Conservation (phyloP, 2,329 filamentous ascomycete genomes). For the Cercospora brassicicola region DNA sequence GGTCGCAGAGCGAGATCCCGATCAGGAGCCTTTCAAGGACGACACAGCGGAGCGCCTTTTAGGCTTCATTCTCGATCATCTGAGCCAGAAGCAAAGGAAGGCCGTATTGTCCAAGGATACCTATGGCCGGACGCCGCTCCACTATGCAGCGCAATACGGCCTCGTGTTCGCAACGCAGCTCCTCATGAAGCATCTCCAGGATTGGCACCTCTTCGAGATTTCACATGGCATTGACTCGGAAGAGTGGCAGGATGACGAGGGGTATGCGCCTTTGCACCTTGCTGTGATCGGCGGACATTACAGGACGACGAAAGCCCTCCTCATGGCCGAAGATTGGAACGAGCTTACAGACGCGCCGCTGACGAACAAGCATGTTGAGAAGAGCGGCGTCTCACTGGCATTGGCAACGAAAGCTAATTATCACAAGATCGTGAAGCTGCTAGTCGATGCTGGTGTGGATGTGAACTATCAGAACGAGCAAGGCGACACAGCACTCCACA, state of each 20-base stretch:
- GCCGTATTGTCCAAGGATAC: slow-evolving; percentile 71
- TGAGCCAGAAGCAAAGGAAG: slow-evolving; percentile 65
- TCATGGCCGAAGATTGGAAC: slow-evolving; percentile 60
- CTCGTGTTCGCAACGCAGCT: slow-evolving; percentile 87
- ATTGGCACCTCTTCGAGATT: slow-evolving; percentile 84
- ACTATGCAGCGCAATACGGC: slow-evolving; percentile 93
- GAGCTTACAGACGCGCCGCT: slow-evolving; percentile 49
- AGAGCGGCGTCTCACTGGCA: slow-evolving; percentile 83
- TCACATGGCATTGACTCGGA: slow-evolving; percentile 81
- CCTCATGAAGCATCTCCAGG: slow-evolving; percentile 83
- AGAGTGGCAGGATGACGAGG: slow-evolving; percentile 89
- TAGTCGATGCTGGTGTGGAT: slow-evolving; percentile 87
- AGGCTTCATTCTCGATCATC: slow-evolving; percentile 62
- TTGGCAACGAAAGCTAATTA: slow-evolving; percentile 88
- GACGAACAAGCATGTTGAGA: slow-evolving; percentile 68
- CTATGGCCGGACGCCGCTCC: slow-evolving; percentile 80
- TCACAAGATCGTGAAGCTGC: slow-evolving; percentile 75
- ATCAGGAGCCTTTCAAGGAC: slow-evolving; percentile 62
- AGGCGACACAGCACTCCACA: slow-evolving; percentile 87
- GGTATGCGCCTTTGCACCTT: slow-evolving; percentile 85
- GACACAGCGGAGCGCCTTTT: slow-evolving; percentile 74
- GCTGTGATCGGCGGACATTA: slow-evolving; percentile 90
- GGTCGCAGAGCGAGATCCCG: slow-evolving; percentile 62
- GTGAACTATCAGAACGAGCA: slow-evolving; percentile 90
- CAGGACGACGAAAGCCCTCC: slow-evolving; percentile 75